phyloP scores from a whole-genome alignment of 179 eudicot species.

The Beta macrorhiza region DNA sequence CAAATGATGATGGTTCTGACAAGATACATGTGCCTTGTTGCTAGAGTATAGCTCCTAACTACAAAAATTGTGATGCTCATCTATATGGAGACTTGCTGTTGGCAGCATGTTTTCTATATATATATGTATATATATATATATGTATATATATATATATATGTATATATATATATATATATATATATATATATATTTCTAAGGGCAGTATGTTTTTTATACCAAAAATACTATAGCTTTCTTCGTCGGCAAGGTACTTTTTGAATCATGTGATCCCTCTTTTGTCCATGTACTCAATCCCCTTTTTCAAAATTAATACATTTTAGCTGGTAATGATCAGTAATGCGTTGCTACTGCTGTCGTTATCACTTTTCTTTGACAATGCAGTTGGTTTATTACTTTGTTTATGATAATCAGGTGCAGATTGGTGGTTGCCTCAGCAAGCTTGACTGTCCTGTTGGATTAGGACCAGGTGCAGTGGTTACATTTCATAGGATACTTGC shows the following conservation, averaged over 20 bases:
- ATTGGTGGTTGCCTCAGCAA: slow-evolving; percentile 49
- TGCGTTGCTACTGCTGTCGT: slow-evolving; percentile 4
- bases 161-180: too few relatives aligned
- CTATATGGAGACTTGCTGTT: not conserved
- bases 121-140: too few relatives aligned
- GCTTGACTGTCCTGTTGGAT: slow-evolving; percentile 62
- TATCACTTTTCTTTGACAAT: slow-evolving; percentile 8
- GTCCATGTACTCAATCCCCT: not conserved
- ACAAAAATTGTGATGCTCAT: not conserved
- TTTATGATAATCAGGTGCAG: slow-evolving; percentile 46
- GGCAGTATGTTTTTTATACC: not conserved
- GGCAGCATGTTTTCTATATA: not conserved
- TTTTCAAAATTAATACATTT: too few relatives aligned
- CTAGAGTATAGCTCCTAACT: not conserved
- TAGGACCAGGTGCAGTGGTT: slow-evolving; percentile 69
- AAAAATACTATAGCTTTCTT: not conserved
- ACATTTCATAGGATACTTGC: slow-evolving; percentile 70
- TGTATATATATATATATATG: too few relatives aligned
- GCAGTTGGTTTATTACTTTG: slow-evolving; percentile 18
- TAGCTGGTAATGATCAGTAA: not conserved
- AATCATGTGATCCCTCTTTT: not conserved
- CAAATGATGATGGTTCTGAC: not conserved
- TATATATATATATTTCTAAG: too few relatives aligned
- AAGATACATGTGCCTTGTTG: not conserved
- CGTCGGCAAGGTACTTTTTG: not conserved